Evolutionary conservation across 345 rosid genomes (phyloP), one percentile per base, ranked within the genome.

Genomic region (Physaria fendleri): DNA sequence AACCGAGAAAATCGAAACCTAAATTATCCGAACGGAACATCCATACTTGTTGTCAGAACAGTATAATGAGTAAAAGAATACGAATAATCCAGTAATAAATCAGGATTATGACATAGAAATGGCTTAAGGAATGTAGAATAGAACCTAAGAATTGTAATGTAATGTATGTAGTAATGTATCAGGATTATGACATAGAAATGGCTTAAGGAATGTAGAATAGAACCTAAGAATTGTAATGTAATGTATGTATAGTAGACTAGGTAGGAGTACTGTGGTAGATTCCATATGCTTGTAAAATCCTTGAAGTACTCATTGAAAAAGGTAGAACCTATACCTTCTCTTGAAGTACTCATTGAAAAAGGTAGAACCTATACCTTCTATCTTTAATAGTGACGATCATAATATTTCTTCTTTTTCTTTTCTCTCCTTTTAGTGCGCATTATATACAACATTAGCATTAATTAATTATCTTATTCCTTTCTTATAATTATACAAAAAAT

Each of bases 201-300:
- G 66, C 55, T n/a, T 51, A 68, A 59, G 61, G 66, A 68, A 59
- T 68, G 61, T 59, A 59, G 66, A 55, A 59, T 59, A 51, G 34
- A 50, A 42, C 54, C 54, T 50, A 42, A 43, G 12, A 44, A 2
- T 25, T 48, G n/a, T 30, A 45, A n/a, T n/a, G n/a, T 29, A 66
- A 35, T 56, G 42, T 35, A 37, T 56, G 56, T 66, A 49, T 21
- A 18, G 41, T 47, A 34, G 63, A 59, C 57, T 72, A 39, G 53
- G 37, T 72, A 39, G 53, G 37, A 33, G 41, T 23, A 60, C 64
- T 64, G 65, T 72, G 8, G 72, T 37, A 39, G 56, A 46, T 66
- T 54, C 66, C 50, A 16, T 56, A 58, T 68, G 74, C 71, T 50
- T 78, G 59, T 64, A 52, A 65, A 66, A 59, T 60, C 60, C 52